These are phyloP conservation scores for Collybiopsis luxurians DNA, from an alignment of 768 basidiomycete genomes.

Conservation along the genomic window DNA sequence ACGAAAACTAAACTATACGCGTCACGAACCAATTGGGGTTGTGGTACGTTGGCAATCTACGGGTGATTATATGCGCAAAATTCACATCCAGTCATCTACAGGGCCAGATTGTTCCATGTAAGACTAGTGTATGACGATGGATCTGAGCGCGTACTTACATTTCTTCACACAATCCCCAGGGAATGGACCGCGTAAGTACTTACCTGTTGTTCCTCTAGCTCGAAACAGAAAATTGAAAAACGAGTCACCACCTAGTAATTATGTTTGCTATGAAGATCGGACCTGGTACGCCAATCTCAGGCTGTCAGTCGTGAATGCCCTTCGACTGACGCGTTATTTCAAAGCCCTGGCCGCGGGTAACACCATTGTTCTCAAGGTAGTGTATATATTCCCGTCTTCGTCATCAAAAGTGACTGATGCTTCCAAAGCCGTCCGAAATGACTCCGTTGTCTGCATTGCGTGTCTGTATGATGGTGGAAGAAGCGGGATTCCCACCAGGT, in stretches of 20 bases:
- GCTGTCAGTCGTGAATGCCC: too few species aligned
- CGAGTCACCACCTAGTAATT: too few species aligned
- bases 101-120: slow-evolving; percentile 8
- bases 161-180: background rate
- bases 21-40: slow-evolving; percentile 61
- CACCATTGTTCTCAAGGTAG: too few species aligned
- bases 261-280: too few species aligned
- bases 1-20: slow-evolving; percentile 53
- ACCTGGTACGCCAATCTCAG: too few species aligned
- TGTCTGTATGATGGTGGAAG: slow-evolving; percentile 37
- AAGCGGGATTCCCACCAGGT: slow-evolving; percentile 50
- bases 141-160: too few species aligned
- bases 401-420: too few species aligned
- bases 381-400: too few species aligned
- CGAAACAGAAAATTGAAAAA: too few species aligned
- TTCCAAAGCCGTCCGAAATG: slow-evolving; percentile 46
- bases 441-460: slow-evolving; percentile 53
- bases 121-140: too few species aligned
- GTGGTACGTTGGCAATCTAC: slow-evolving; percentile 24
- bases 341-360: too few species aligned
- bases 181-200: slow-evolving; percentile 2
- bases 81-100: background rate
- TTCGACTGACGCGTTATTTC: too few species aligned
- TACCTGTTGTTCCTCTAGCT: background rate
- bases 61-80: background rate